Evolutionary conservation across 371 early-diverging fungal species (phyloP), one percentile per base, ranked within the genome.

Genomic region (Actinomortierella ambigua): DNA sequence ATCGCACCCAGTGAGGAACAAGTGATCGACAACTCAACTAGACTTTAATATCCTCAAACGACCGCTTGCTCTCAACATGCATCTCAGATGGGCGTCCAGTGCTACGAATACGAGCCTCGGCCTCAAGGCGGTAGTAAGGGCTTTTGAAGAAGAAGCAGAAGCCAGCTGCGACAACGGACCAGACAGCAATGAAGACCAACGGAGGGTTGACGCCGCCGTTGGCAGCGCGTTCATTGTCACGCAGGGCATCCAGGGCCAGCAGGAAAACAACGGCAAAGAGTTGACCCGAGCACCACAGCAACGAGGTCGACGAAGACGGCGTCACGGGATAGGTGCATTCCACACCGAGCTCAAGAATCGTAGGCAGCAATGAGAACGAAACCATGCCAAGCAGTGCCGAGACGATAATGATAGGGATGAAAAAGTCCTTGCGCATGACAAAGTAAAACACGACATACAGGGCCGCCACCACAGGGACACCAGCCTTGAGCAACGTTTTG

Each of bases 321-420:
- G 83, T 68, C 5, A 82, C 79, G 13, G 86, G 86, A 55, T 81
- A 85, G 4, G 83, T 79, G 53, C 84, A 77, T 75, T 86, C 86
- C 41, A 79, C 79, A 20, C 82, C 79, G 15, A 84, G 67, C 54
- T 86, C 86, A 55, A 86, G 77, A 8, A 78, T 77, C 0, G 82
- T 75, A 7, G 86, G 86, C 24, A 86, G 70, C 28, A 84, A 59
- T 14, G 79, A 73, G 27, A 81, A 84, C 5, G 84, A 67, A 53
- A 79, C 79, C 39, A 83, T 67, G 43, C 83, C 83, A 20, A 82
- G 70, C 41, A 82, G 65, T 1, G 78, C 75, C 15, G 78, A 75
- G 2, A 79, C 82, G 44, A 82, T 73, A 50, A 82, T 55, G 22
- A 84, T 77, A n/a, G 77, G 77, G 13, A 76, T 75, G 57, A 75